Conservation (phyloP, 495 filamentous ascomycete species). For the Neurospora sp. region DNA sequence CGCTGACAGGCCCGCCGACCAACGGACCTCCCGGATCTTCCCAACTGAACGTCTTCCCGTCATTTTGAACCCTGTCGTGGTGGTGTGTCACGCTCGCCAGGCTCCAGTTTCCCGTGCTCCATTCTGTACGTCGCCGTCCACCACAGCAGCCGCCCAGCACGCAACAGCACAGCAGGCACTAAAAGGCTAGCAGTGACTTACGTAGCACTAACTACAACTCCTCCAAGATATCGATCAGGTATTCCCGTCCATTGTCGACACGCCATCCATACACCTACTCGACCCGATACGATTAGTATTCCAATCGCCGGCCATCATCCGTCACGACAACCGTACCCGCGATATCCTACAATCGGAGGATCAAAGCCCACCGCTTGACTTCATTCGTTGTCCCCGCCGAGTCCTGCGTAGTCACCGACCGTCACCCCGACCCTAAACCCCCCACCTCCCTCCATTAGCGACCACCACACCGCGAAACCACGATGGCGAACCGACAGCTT, state of each 20-base stretch:
- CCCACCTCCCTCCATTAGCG: neutral
- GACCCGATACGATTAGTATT: neutral
- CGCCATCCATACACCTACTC: neutral
- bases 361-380: neutral
- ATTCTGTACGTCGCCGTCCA: neutral
- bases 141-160: neutral
- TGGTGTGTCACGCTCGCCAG: neutral
- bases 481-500: constrained; percentile 42
- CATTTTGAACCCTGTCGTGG: neutral
- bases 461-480: constrained; percentile 7
- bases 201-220: neutral
- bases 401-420: neutral
- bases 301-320: neutral
- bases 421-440: constrained; percentile 8
- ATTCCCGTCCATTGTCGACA: neutral
- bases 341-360: neutral
- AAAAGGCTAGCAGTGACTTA: neutral
- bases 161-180: neutral
- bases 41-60: neutral
- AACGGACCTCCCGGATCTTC: neutral
- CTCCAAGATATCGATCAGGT: neutral
- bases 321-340: neutral
- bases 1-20: neutral
- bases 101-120: neutral
- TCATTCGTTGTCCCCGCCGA: neutral